Conservation (phyloP, 1,284 basidiomycete genomes). For the Exobasidium cylindrosporum region DNA sequence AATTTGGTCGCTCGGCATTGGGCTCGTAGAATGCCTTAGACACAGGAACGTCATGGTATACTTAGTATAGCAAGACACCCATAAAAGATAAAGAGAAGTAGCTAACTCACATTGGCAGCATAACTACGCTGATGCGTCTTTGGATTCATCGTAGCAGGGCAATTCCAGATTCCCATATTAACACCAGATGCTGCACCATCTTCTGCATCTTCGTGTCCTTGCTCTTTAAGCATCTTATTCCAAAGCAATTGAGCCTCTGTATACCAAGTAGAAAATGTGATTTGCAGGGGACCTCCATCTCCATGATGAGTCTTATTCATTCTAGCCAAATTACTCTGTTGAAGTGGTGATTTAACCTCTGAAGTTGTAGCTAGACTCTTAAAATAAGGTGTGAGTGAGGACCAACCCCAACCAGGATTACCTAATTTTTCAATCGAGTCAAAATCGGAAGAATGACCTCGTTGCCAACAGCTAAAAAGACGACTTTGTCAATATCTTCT, state of each 20-base stretch:
- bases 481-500: too few species aligned
- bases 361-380: slow-evolving; percentile 21
- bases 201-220: slow-evolving; percentile 20
- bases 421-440: slow-evolving; percentile 37
- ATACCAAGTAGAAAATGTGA: slow-evolving; percentile 36
- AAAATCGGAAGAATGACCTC: slow-evolving; percentile 38
- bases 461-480: slow-evolving; percentile 35
- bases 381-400: slow-evolving; percentile 27
- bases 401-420: slow-evolving; percentile 40
- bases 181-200: slow-evolving; percentile 26
- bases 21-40: slow-evolving; percentile 32
- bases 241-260: slow-evolving; percentile 35
- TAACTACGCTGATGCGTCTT: slow-evolving; percentile 31
- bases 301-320: background rate
- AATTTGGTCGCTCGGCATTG: slow-evolving; percentile 24
- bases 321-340: background rate
- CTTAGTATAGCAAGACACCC: too few species aligned
- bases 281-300: background rate
- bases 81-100: too few species aligned
- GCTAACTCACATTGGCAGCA: slow-evolving; percentile 17
- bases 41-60: background rate
- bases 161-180: slow-evolving; percentile 40
- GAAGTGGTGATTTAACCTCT: background rate
- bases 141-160: slow-evolving; percentile 25
- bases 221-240: slow-evolving; percentile 32